Evolutionary conservation across 2,329 filamentous ascomycete genomes (phyloP).

Genomic region (Botrytis cinerea): DNA sequence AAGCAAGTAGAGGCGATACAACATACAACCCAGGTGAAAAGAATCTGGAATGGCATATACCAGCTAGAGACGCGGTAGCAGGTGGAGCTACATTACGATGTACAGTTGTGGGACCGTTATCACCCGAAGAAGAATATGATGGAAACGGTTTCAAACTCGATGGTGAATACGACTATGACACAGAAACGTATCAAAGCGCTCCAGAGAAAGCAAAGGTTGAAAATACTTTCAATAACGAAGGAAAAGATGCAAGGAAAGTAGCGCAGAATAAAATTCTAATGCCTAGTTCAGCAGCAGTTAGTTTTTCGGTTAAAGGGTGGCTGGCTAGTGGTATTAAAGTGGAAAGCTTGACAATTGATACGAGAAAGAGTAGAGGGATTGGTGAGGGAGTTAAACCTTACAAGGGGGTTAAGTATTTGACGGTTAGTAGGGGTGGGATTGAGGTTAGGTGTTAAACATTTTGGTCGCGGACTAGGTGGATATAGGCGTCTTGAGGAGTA

Average conservation of each 20-base stretch:
- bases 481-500: constrained; percentile 19
- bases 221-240: constrained; percentile 39
- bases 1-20: constrained; percentile 80
- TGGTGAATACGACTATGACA: constrained; percentile 49
- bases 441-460: constrained; percentile 57
- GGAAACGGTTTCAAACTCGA: constrained; percentile 41
- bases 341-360: constrained; percentile 67
- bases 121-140: constrained; percentile 51
- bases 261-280: constrained; percentile 75
- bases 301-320: constrained; percentile 71
- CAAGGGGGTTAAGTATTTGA: constrained; percentile 97
- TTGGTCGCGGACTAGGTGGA: constrained; percentile 7
- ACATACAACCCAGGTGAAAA: constrained; percentile 74
- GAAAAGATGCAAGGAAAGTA: constrained; percentile 56
- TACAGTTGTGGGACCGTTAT: constrained; percentile 69
- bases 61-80: constrained; percentile 72
- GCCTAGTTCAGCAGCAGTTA: constrained; percentile 75
- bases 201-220: constrained; percentile 42
- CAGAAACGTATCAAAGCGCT: constrained; percentile 57
- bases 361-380: constrained; percentile 80
- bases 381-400: constrained; percentile 90
- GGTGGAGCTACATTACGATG: constrained; percentile 75
- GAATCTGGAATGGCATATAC: constrained; percentile 79
- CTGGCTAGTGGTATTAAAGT: constrained; percentile 67
- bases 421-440: constrained; percentile 65